Base-by-base conservation (phyloP, 306 rosid genomes). In the Cicer bijugum region DNA sequence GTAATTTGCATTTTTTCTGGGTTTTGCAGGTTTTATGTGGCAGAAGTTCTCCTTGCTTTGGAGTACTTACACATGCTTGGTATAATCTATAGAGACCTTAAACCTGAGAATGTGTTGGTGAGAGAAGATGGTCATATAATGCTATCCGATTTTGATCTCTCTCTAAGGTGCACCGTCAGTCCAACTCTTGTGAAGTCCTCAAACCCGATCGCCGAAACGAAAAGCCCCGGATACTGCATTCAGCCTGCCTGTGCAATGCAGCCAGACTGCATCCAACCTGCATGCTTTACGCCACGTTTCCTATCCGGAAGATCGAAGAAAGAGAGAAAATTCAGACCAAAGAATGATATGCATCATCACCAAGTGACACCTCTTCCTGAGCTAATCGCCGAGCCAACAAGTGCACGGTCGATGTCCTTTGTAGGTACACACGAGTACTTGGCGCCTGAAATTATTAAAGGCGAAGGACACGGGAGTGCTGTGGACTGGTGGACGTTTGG, bases 401-500 rank as follows among this genome's bases (percentile, higher is more conserved):
- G 75, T 66, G 99, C 99, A 12, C 88, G 99, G 28, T 94, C 99
- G 2, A 91, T 94, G 99, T 94, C 99, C 19, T 94, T 91, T 47
- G 99, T 94, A 0, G 99, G 99, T 39, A 94, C 99, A 19, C 99
- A 94, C 2, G 99, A 94, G 87, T 94, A 94, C 88, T 80, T 94
- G 75, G 99, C 99, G 0, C 99, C 99, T 2, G 99, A 94, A 55
- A 94, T 94, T 72, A 88, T 94, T 9, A 94, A 89, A 48, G 99
- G 99, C 12, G 97, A 94, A 86, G 99, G 99, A 37, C 99, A 94
- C 39, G 99, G 99, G 9, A 94, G 99, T 75, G 99, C 99, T 17
- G 99, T 94, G 23, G 99, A 94, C 72, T 94, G 99, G 99, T 94
- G 99, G 97, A 94, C 97, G 10, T 94, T 91, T 38, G 99, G 99